A percentile compares a stretch with the other conserved stretches of the same genome.
Conservation (phyloP, 345 rosid species). For the Rhodamnia rubescens region DNA sequence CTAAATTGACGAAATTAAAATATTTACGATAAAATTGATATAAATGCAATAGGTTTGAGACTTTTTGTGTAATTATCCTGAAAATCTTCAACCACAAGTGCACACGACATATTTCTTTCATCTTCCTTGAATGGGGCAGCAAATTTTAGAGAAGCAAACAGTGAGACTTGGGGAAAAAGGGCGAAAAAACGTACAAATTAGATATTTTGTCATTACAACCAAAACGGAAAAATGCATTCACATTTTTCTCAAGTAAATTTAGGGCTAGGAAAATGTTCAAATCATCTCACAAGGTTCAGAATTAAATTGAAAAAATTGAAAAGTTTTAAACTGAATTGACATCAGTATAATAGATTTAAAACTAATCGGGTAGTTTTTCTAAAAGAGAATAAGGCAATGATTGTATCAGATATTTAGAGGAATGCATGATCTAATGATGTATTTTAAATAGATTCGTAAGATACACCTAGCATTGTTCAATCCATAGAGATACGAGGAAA, state of each 20-base stretch:
- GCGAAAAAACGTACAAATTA: no score
- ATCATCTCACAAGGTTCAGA: background rate
- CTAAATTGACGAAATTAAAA: no score
- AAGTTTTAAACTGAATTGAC: background rate
- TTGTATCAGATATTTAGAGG: background rate
- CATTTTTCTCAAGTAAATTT: background rate
- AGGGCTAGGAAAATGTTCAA: background rate
- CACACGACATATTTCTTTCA: background rate
- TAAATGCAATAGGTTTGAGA: no score
- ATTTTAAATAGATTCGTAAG: background rate
- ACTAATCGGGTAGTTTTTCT: background rate
- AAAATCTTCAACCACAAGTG: background rate
- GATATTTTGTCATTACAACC: no score
- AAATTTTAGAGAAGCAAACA: no score
- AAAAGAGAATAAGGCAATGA: background rate
- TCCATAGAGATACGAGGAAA: background rate
- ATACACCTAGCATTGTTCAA: background rate
- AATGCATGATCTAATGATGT: background rate
- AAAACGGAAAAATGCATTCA: no score
- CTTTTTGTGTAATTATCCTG: no score
- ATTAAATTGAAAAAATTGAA: background rate
- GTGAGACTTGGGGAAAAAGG: no score
- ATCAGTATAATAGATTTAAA: background rate
- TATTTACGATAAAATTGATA: no score
- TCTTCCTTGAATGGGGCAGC: background rate